These are phyloP conservation scores for Trichoderma hamatum DNA, from an alignment of 2,329 filamentous ascomycete species.

Conservation along the genomic window DNA sequence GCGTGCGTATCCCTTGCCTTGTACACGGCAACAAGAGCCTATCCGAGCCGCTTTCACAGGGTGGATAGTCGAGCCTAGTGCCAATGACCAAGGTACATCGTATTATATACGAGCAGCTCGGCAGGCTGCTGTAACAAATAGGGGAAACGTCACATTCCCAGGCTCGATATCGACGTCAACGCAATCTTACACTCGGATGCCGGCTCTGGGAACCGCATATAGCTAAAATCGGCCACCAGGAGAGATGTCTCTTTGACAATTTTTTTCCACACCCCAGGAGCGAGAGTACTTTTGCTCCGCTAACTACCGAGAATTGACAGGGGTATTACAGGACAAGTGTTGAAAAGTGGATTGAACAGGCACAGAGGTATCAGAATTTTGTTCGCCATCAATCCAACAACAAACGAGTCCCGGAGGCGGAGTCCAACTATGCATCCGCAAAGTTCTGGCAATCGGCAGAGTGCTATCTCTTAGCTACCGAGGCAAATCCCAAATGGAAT, in stretches of 20 bases:
- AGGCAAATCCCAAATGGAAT: background rate
- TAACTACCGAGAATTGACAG: background rate
- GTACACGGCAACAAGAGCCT: background rate
- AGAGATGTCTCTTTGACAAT: background rate
- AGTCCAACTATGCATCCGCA: slow-evolving; percentile 1
- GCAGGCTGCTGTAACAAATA: background rate
- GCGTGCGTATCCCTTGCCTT: background rate
- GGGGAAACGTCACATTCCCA: background rate
- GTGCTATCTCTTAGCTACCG: background rate
- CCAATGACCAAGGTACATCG: background rate
- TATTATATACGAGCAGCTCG: background rate
- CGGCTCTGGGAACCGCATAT: background rate
- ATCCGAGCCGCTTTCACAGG: background rate
- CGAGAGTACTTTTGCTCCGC: background rate
- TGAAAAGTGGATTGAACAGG: background rate
- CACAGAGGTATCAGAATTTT: background rate
- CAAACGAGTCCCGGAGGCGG: background rate
- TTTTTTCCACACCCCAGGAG: background rate
- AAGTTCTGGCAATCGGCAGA: background rate
- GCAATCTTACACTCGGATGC: slow-evolving; percentile 19
- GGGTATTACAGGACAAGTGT: background rate
- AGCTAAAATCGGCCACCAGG: background rate
- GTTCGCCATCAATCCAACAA: background rate
- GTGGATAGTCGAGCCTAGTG: background rate
- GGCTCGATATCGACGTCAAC: slow-evolving; percentile 6